Percentiles rank a stretch among this genome's conserved stretches.
Evolutionary conservation across 495 filamentous ascomycete species (phyloP).

Genomic region (Staphylotrichum longicolle): DNA sequence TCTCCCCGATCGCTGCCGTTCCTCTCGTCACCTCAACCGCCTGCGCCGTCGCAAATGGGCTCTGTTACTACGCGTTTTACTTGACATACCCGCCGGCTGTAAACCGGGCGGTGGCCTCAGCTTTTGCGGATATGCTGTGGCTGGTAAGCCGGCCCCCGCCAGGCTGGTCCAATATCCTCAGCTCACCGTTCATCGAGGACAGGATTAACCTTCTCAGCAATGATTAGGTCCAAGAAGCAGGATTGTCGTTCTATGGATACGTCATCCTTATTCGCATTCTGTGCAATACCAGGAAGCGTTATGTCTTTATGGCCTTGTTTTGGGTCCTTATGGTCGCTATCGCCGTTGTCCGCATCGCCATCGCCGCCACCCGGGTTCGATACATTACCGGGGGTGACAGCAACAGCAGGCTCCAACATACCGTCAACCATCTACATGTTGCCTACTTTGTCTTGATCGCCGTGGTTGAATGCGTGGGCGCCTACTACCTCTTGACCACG

Average conservation of each 20-base stretch:
- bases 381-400: constrained; percentile 12
- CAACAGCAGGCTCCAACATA: constrained; percentile 17
- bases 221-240: constrained; percentile 39
- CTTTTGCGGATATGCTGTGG: constrained; percentile 37
- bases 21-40: constrained; percentile 35
- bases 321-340: constrained; percentile 35
- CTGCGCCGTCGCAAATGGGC: constrained; percentile 36
- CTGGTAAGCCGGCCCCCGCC: constrained; percentile 25
- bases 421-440: constrained; percentile 37
- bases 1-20: constrained; percentile 32
- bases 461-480: constrained; percentile 33
- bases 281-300: constrained; percentile 11
- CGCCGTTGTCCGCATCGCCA: constrained; percentile 28
- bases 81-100: constrained; percentile 21
- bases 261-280: constrained; percentile 37
- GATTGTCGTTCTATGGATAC: constrained; percentile 43
- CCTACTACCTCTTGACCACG: constrained; percentile 35
- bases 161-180: neutral
- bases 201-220: neutral
- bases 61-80: constrained; percentile 42
- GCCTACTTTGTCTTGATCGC: constrained; percentile 39
- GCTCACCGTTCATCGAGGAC: neutral
- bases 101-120: constrained; percentile 29
- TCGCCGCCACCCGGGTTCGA: constrained; percentile 29
- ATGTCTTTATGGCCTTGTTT: constrained; percentile 32